A percentile compares a stretch with the other conserved stretches of the same genome.
These are phyloP conservation scores for Boletus semigastroideus DNA, from an alignment of 1,284 basidiomycete species.

Conservation along the genomic window DNA sequence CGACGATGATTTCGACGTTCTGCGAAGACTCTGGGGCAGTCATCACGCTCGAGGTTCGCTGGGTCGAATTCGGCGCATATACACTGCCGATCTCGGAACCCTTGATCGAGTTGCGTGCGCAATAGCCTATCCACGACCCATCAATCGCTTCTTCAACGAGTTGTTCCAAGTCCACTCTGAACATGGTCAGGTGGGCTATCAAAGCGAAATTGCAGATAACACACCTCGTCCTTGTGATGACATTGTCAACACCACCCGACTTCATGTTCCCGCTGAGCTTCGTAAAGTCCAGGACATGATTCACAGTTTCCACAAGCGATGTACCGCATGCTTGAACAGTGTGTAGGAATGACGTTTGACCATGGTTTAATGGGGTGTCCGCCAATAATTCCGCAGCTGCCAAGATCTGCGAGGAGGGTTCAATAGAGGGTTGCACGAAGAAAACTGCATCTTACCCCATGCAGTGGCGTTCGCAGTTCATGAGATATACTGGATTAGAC, in stretches of 20 bases:
- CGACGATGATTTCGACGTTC: slow-evolving; percentile 84
- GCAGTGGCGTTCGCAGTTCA: slow-evolving; percentile 87
- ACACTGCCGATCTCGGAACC: slow-evolving; percentile 87
- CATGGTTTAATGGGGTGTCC: slow-evolving; percentile 79
- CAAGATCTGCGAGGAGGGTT: slow-evolving; percentile 57
- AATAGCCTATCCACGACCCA: slow-evolving; percentile 92
- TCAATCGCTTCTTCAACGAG: slow-evolving; percentile 95
- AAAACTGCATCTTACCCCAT: slow-evolving; percentile 56
- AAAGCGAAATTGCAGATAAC: not conserved
- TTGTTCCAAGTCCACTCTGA: slow-evolving; percentile 82
- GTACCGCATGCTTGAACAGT: slow-evolving; percentile 88
- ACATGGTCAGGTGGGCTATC: not conserved
- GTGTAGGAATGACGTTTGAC: slow-evolving; percentile 85
- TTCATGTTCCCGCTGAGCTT: slow-evolving; percentile 90
- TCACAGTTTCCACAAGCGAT: slow-evolving; percentile 85
- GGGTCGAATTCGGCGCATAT: slow-evolving; percentile 72
- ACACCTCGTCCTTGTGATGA: slow-evolving; percentile 68
- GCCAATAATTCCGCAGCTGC: slow-evolving; percentile 87
- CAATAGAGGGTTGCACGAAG: not conserved
- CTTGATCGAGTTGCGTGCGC: slow-evolving; percentile 69
- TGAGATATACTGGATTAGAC: slow-evolving; percentile 76
- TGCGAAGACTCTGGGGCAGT: slow-evolving; percentile 37
- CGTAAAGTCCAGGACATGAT: slow-evolving; percentile 96
- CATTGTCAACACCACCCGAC: slow-evolving; percentile 70
- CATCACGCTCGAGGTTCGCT: slow-evolving; percentile 37